Percentiles rank a stretch among this genome's conserved stretches.
Evolutionary conservation across 176 grass and related monocot species (phyloP).

Genomic region (Metroxylon sagu): DNA sequence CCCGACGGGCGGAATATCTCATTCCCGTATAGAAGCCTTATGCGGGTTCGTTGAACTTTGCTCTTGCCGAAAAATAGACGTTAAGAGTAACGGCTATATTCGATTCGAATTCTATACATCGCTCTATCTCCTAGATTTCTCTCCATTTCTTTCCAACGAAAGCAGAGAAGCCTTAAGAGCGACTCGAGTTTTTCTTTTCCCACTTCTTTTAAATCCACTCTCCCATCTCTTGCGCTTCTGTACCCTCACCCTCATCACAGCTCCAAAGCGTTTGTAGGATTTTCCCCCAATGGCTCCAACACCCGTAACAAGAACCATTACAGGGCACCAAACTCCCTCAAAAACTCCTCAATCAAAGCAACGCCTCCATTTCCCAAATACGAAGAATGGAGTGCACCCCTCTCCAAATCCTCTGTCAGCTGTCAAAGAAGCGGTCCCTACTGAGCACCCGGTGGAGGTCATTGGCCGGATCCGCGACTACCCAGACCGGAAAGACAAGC

Average conservation of each 20-base stretch:
- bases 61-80: not conserved
- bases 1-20: too few relatives aligned
- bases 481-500: slow-evolving; percentile 21
- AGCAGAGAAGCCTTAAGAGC: not conserved
- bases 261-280: not conserved
- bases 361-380: slow-evolving; percentile 59
- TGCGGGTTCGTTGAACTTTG: too few relatives aligned
- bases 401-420: not conserved
- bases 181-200: too few relatives aligned
- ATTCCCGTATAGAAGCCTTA: too few relatives aligned
- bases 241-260: slow-evolving; percentile 10
- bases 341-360: slow-evolving; percentile 58
- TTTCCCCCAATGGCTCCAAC: slow-evolving; percentile 47
- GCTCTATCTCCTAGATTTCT: too few relatives aligned
- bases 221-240: too few relatives aligned
- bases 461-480: slow-evolving; percentile 72
- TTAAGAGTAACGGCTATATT: slow-evolving; percentile 11
- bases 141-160: not conserved
- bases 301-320: slow-evolving; percentile 22
- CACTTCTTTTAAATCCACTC: too few relatives aligned
- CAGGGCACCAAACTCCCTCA: slow-evolving; percentile 27
- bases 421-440: slow-evolving; percentile 12
- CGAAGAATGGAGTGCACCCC: slow-evolving; percentile 13
- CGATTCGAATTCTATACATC: slow-evolving; percentile 1
- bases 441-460: slow-evolving; percentile 88